phyloP scores from a whole-genome alignment of 352 stramenopile species.

The Pythium folliculosum region DNA sequence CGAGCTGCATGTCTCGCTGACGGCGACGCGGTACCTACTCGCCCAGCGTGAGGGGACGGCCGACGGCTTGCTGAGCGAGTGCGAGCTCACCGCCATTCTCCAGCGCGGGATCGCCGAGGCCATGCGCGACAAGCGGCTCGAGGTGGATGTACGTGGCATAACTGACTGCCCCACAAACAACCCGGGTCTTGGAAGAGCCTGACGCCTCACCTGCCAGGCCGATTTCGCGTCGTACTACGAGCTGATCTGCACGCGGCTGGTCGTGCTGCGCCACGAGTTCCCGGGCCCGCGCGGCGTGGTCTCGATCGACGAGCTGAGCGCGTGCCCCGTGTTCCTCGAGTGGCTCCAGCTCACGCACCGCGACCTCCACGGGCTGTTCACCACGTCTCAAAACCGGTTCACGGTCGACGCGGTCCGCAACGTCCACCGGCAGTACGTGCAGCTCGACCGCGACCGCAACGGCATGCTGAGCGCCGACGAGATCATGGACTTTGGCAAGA shows the following conservation, averaged over 20 bases:
- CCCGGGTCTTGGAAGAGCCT: neutral
- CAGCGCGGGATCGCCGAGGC: slow-evolving; percentile 30
- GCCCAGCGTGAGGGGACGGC: slow-evolving; percentile 7
- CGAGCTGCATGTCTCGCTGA: slow-evolving; percentile 37
- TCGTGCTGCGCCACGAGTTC: slow-evolving; percentile 54
- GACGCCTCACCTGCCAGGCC: slow-evolving; percentile 6
- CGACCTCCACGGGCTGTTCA: slow-evolving; percentile 35
- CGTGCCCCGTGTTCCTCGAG: slow-evolving; percentile 37
- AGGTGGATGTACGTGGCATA: slow-evolving; percentile 30
- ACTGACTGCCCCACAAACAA: neutral
- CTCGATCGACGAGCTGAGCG: slow-evolving; percentile 41
- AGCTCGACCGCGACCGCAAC: slow-evolving; percentile 66
- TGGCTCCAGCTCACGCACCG: slow-evolving; percentile 49
- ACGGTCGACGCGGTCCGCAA: slow-evolving; percentile 34
- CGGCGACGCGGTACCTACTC: slow-evolving; percentile 21
- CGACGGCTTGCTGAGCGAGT: slow-evolving; percentile 34
- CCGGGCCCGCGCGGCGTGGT: slow-evolving; percentile 29
- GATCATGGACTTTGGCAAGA: slow-evolving; percentile 60
- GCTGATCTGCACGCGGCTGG: slow-evolving; percentile 54
- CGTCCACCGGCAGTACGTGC: slow-evolving; percentile 61
- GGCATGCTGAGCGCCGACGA: slow-evolving; percentile 53
- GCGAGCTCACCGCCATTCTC: slow-evolving; percentile 35
- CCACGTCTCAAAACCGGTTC: slow-evolving; percentile 35
- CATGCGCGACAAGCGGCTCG: slow-evolving; percentile 10
- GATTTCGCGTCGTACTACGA: slow-evolving; percentile 62